A percentile compares a stretch with the other conserved stretches of the same genome.
These are phyloP conservation scores for Cyclostephanos invisitatus DNA, from an alignment of 108 stramenopile species.

Conservation along the genomic window DNA sequence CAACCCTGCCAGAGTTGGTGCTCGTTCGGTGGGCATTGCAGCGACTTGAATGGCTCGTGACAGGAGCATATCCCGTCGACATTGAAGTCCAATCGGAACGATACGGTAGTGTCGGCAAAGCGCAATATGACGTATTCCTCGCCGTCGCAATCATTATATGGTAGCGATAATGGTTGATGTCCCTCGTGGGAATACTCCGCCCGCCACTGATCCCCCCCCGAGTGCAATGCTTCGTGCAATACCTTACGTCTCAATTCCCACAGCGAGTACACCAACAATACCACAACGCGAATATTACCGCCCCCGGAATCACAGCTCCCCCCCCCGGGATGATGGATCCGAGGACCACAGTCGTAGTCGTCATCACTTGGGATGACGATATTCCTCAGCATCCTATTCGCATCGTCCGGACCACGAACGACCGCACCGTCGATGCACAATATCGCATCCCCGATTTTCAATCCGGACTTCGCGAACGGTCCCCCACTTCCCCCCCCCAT, in stretches of 20 bases:
- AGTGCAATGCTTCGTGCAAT: constrained; percentile 8
- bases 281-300: constrained; percentile 7
- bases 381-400: not conserved
- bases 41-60: constrained; percentile 18
- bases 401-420: constrained; percentile 10
- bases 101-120: constrained; percentile 11
- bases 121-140: constrained; percentile 12
- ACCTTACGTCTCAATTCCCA: constrained; percentile 24
- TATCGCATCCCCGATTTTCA: constrained; percentile 18
- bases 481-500: too few relatives aligned
- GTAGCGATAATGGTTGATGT: not conserved
- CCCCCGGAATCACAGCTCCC: too few relatives aligned
- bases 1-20: not conserved
- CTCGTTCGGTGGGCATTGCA: constrained; percentile 4
- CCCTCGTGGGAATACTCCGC: constrained; percentile 6
- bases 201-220: constrained; percentile 4
- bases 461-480: constrained; percentile 16
- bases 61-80: constrained; percentile 25
- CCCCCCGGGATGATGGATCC: too few relatives aligned
- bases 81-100: constrained; percentile 23
- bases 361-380: not conserved
- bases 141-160: not conserved
- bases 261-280: constrained; percentile 20
- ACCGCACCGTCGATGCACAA: constrained; percentile 16
- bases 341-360: not conserved